Evolutionary conservation across 768 basidiomycete genomes (phyloP).

Genomic region (Astraeus odoratus): DNA sequence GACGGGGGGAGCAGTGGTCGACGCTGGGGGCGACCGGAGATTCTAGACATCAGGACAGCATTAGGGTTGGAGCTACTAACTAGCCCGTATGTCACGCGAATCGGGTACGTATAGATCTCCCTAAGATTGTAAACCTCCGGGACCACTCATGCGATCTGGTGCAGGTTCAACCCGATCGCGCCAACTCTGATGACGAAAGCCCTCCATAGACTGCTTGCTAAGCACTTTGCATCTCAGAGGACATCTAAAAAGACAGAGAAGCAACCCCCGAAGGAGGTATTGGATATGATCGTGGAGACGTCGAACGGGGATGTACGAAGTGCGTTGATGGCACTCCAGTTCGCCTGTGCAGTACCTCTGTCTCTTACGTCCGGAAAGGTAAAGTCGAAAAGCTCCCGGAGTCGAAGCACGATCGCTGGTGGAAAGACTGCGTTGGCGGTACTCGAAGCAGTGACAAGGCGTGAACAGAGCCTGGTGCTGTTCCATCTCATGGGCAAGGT

Average conservation of each 20-base stretch:
- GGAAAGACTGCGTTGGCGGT: constrained; percentile 27
- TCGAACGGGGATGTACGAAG: constrained; percentile 90
- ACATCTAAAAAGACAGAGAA: constrained; percentile 12
- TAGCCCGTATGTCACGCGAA: constrained; percentile 73
- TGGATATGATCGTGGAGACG: constrained; percentile 72
- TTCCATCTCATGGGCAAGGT: constrained; percentile 94
- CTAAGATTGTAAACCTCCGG: neutral
- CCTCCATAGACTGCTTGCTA: constrained; percentile 50
- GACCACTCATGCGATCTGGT: neutral
- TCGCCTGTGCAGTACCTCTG: constrained; percentile 52
- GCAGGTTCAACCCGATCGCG: constrained; percentile 89
- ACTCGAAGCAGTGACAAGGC: constrained; percentile 68
- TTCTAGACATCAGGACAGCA: constrained; percentile 62
- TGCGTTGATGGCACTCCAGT: constrained; percentile 90
- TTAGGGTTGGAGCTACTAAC: constrained; percentile 60
- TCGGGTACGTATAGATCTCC: constrained; percentile 48
- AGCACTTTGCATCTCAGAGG: constrained; percentile 36
- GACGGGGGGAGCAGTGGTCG: constrained; percentile 35
- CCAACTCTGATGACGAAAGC: constrained; percentile 79
- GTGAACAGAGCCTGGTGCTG: constrained; percentile 80
- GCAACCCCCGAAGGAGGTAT: constrained; percentile 52
- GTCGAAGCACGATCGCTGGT: constrained; percentile 17
- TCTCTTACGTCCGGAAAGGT: constrained; percentile 11
- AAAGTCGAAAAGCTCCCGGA: constrained; percentile 28
- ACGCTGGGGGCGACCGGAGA: constrained; percentile 45